These are phyloP conservation scores for Kluyveromyces dobzhanskii DNA, from an alignment of 805 yeast species.

Conservation along the genomic window DNA sequence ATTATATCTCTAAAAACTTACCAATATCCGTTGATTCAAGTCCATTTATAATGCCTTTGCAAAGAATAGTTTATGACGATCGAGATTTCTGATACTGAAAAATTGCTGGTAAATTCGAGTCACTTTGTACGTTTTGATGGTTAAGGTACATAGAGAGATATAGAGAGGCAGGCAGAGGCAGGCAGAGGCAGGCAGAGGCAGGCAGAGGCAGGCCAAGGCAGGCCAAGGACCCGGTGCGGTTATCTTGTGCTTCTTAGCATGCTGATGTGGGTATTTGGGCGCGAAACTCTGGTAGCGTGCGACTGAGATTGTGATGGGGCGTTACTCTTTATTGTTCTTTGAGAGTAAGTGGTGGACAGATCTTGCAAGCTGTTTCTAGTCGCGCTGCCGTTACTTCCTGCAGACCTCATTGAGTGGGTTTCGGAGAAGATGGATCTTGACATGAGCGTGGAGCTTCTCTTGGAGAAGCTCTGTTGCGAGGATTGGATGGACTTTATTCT, in stretches of 20 bases:
- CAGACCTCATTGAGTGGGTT: slow-evolving; percentile 6
- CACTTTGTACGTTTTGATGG: no score
- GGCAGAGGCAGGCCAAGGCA: no score
- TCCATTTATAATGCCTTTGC: no score
- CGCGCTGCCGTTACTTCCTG: slow-evolving; percentile 5
- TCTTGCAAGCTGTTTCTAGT: slow-evolving; percentile 4
- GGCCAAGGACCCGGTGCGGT: no score
- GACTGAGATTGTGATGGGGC: background rate
- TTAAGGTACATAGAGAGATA: no score
- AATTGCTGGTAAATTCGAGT: no score
- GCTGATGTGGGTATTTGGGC: slow-evolving; percentile 1
- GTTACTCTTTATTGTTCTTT: background rate
- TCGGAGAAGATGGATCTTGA: slow-evolving; percentile 6
- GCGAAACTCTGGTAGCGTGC: background rate
- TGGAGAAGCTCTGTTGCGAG: slow-evolving; percentile 5
- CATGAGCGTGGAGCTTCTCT: slow-evolving; percentile 3
- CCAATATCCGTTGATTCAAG: no score
- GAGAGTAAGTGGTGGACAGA: slow-evolving; percentile 1
- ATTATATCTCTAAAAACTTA: no score
- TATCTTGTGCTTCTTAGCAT: slow-evolving; percentile 2
- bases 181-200: no score
- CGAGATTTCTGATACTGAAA: no score
- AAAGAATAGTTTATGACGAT: no score
- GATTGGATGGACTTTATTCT: slow-evolving; percentile 5
- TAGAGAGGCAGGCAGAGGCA: no score